A percentile compares a stretch with the other conserved stretches of the same genome.
phyloP scores from a whole-genome alignment of 2,329 filamentous ascomycete genomes.

The Neopestalotiopsis clavispora region DNA sequence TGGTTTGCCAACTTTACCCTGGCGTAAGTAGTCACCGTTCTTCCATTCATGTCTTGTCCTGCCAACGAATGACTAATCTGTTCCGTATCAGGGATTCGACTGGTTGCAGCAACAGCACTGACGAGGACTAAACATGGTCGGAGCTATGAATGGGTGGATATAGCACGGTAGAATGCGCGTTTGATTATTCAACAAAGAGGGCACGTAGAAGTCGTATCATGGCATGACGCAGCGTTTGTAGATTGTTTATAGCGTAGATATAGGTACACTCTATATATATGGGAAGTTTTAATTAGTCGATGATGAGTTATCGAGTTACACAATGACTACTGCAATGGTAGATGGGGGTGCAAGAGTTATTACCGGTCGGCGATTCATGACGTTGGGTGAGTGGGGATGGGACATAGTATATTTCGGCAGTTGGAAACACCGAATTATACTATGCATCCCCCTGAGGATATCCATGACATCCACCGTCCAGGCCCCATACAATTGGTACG shows the following conservation, averaged over 20 bases:
- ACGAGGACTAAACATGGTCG: neutral
- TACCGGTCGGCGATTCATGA: no score
- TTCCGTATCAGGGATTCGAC: neutral
- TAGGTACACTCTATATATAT: constrained; percentile 1
- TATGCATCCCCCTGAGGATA: no score
- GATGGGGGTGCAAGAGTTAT: no score
- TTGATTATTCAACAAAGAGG: neutral
- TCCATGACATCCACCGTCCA: no score
- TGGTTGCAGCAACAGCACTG: neutral
- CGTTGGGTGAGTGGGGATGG: no score
- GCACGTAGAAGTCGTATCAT: neutral
- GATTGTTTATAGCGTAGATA: constrained; percentile 2
- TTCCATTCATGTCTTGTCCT: neutral
- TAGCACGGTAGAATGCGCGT: neutral
- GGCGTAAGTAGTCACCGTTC: neutral
- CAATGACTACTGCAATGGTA: no score
- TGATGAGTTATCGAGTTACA: neutral
- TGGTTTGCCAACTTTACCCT: constrained; percentile 12
- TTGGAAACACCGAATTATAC: no score
- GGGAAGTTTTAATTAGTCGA: neutral
- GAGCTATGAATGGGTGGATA: neutral
- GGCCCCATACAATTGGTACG: no score
- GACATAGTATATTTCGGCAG: no score
- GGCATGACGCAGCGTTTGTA: neutral
- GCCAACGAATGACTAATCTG: neutral